A percentile compares a stretch with the other conserved stretches of the same genome.
phyloP scores from a whole-genome alignment of 2,329 filamentous ascomycete genomes.

The Colletotrichum sp. region DNA sequence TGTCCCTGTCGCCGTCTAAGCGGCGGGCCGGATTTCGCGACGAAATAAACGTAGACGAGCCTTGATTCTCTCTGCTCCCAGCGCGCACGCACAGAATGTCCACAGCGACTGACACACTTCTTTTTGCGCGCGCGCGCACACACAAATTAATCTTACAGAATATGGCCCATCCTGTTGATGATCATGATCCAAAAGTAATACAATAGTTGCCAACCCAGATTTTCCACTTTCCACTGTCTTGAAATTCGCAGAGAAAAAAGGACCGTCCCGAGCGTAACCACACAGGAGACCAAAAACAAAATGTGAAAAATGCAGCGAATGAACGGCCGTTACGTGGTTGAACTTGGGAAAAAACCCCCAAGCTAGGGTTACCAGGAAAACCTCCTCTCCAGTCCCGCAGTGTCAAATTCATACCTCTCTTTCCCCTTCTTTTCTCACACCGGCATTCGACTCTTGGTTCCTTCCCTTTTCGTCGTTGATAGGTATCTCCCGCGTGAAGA shows the following conservation, averaged over 20 bases:
- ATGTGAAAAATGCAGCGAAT: constrained; percentile 13
- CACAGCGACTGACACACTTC: not conserved
- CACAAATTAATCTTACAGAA: constrained; percentile 8
- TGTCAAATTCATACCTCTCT: not conserved
- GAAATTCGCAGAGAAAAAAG: not conserved
- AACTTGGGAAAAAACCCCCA: constrained; percentile 10
- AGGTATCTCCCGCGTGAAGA: not conserved
- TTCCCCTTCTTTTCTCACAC: not conserved
- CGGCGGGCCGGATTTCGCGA: constrained; percentile 3
- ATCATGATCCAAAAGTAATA: not conserved
- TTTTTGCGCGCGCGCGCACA: not conserved
- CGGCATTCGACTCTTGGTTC: not conserved
- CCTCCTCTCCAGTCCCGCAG: constrained; percentile 13
- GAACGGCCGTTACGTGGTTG: constrained; percentile 19
- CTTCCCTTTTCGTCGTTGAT: not conserved
- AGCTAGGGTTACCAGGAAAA: constrained; percentile 8
- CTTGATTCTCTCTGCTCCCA: not conserved
- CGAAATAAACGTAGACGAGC: not conserved
- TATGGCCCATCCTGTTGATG: not conserved
- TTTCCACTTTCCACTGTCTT: not conserved
- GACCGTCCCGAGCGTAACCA: not conserved
- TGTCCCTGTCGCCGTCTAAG: constrained; percentile 12
- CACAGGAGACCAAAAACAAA: not conserved
- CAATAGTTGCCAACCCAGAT: not conserved
- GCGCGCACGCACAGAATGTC: constrained; percentile 1